Percentiles rank a stretch among this genome's conserved stretches.
These are phyloP conservation scores for Cadophora gregata DNA, from an alignment of 2,329 filamentous ascomycete species.

Conservation along the genomic window DNA sequence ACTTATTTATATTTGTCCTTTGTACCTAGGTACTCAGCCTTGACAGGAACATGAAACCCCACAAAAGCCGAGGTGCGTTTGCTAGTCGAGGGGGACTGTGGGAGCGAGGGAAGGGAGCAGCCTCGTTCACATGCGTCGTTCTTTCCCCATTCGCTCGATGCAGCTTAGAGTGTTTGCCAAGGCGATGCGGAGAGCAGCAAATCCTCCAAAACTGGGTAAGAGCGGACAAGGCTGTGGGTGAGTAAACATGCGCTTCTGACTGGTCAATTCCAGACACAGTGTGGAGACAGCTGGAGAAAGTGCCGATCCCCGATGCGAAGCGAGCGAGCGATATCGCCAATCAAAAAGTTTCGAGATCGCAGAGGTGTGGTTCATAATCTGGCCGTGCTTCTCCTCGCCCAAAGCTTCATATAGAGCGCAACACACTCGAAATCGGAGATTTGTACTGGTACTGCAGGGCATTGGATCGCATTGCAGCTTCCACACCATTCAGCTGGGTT, in stretches of 20 bases:
- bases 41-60: background rate
- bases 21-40: background rate
- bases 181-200: slow-evolving; percentile 1
- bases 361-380: slow-evolving; percentile 16
- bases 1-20: background rate
- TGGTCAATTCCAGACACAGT: background rate
- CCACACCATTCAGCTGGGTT: background rate
- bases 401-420: background rate
- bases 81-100: background rate
- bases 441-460: background rate
- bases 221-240: slow-evolving; percentile 20
- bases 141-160: slow-evolving; percentile 4
- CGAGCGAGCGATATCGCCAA: slow-evolving; percentile 16
- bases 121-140: slow-evolving; percentile 9
- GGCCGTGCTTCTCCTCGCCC: background rate
- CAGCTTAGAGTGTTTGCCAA: background rate
- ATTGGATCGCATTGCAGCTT: slow-evolving; percentile 2
- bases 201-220: background rate
- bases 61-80: background rate
- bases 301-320: slow-evolving; percentile 10
- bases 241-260: slow-evolving; percentile 10
- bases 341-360: slow-evolving; percentile 7
- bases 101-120: background rate
- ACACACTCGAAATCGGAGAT: background rate
- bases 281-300: slow-evolving; percentile 5